Conservation (phyloP, 176 grass and related monocot species). For the Avena insularis region DNA sequence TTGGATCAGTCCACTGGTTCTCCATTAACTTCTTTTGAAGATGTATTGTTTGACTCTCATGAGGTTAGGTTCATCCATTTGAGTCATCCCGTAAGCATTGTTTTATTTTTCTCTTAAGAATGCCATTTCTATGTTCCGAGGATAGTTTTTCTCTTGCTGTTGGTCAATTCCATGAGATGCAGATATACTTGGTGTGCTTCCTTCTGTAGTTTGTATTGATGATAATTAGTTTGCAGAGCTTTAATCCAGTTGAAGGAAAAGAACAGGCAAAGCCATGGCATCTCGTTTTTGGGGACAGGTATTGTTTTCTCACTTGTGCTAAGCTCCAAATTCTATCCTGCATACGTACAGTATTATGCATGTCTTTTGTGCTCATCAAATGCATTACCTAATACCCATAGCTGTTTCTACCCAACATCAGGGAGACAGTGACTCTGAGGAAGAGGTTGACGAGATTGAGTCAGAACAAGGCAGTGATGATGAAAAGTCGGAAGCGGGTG, state of each 20-base stretch:
- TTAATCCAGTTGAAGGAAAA: neutral
- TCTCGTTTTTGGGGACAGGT: slow-evolving; percentile 91
- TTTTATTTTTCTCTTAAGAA: neutral
- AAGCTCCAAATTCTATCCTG: neutral
- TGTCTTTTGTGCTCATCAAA: neutral
- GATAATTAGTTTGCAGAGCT: slow-evolving; percentile 30
- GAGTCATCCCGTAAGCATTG: neutral
- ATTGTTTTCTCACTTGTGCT: neutral
- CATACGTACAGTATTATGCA: neutral
- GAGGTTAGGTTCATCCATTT: neutral
- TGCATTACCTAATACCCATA: slow-evolving; percentile 17
- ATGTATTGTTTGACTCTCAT: neutral
- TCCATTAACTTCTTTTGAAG: neutral
- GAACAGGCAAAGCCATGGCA: slow-evolving; percentile 54
- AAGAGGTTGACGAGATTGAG: slow-evolving; percentile 67
- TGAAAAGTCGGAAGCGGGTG: slow-evolving; percentile 33
- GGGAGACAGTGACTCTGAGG: slow-evolving; percentile 86
- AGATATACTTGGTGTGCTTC: neutral
- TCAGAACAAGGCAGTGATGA: slow-evolving; percentile 54
- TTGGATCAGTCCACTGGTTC: neutral
- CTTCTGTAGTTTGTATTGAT: slow-evolving; percentile 7
- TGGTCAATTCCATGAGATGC: neutral
- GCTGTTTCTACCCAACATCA: slow-evolving; percentile 32
- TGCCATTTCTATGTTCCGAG: neutral
- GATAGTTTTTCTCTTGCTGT: neutral